Conservation (phyloP, 2,329 filamentous ascomycete species). For the Exophiala calicioides region DNA sequence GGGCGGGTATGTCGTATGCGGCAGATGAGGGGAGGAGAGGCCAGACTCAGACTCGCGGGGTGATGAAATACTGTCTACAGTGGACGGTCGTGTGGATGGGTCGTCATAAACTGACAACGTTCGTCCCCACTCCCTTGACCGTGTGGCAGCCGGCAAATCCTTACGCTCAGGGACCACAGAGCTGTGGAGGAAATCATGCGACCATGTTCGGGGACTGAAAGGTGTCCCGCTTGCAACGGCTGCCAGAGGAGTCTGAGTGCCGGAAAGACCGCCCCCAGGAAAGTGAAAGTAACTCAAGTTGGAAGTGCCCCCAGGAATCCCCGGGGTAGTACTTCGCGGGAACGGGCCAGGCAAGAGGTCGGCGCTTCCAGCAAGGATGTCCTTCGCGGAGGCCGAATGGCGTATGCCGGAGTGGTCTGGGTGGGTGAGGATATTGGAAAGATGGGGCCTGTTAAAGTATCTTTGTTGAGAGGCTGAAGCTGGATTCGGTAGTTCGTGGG, state of each 20-base stretch:
- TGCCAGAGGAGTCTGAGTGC: slow-evolving; percentile 50
- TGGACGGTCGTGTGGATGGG: slow-evolving; percentile 46
- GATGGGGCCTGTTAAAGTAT: slow-evolving; percentile 28
- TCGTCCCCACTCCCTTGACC: neutral
- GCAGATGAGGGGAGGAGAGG: slow-evolving; percentile 22
- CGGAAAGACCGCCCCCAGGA: slow-evolving; percentile 50
- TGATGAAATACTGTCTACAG: slow-evolving; percentile 35
- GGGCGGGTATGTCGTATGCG: slow-evolving; percentile 8
- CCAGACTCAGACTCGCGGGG: slow-evolving; percentile 26
- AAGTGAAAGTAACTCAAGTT: slow-evolving; percentile 52
- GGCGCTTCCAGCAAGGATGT: slow-evolving; percentile 33
- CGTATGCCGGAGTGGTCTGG: slow-evolving; percentile 37
- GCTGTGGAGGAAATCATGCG: slow-evolving; percentile 6
- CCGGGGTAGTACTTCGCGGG: slow-evolving; percentile 48
- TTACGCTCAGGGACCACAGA: neutral
- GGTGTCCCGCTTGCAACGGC: slow-evolving; percentile 47
- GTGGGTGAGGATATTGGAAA: slow-evolving; percentile 37
- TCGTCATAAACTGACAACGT: slow-evolving; percentile 38
- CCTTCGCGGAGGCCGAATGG: slow-evolving; percentile 30
- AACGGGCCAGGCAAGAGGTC: slow-evolving; percentile 44
- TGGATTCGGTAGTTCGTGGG: neutral
- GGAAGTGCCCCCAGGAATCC: slow-evolving; percentile 52
- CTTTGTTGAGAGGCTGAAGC: slow-evolving; percentile 28
- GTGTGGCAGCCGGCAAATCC: neutral
- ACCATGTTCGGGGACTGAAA: slow-evolving; percentile 38